A percentile compares a stretch with the other conserved stretches of the same genome.
Evolutionary conservation across 202 grass and related monocot genomes (phyloP).

Genomic region (Setaria viridis): DNA sequence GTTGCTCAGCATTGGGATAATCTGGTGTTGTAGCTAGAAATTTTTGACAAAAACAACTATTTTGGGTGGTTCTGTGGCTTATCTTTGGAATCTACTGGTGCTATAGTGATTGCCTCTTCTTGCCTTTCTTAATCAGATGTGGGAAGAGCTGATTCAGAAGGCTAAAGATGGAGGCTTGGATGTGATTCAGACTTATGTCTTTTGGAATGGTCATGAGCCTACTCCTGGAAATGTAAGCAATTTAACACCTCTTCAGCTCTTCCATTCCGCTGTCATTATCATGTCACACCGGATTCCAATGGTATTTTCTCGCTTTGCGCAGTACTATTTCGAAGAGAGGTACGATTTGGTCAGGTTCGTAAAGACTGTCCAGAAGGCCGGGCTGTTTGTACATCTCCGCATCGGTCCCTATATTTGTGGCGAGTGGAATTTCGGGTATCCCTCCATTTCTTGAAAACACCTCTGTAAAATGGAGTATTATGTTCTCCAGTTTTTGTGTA

Average conservation of each 20-base stretch:
- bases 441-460: slow-evolving; percentile 25
- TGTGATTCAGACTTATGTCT: slow-evolving; percentile 97
- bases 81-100: not conserved
- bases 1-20: not conserved
- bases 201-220: slow-evolving; percentile 98
- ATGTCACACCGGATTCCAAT: slow-evolving; percentile 35
- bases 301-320: slow-evolving; percentile 53
- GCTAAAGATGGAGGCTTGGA: slow-evolving; percentile 98
- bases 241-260: slow-evolving; percentile 24
- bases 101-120: not conserved
- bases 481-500: slow-evolving; percentile 40
- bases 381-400: slow-evolving; percentile 92
- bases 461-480: not conserved
- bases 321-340: slow-evolving; percentile 97
- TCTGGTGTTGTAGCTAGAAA: not conserved
- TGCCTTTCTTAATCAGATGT: slow-evolving; percentile 73
- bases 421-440: slow-evolving; percentile 99
- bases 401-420: slow-evolving; percentile 97
- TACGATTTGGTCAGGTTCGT: slow-evolving; percentile 98
- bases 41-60: not conserved
- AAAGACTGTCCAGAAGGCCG: slow-evolving; percentile 87
- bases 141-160: slow-evolving; percentile 90
- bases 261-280: not conserved
- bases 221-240: slow-evolving; percentile 76
- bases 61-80: not conserved